Base-by-base conservation (phyloP, 768 basidiomycete genomes). In the Hericium erinaceus region DNA sequence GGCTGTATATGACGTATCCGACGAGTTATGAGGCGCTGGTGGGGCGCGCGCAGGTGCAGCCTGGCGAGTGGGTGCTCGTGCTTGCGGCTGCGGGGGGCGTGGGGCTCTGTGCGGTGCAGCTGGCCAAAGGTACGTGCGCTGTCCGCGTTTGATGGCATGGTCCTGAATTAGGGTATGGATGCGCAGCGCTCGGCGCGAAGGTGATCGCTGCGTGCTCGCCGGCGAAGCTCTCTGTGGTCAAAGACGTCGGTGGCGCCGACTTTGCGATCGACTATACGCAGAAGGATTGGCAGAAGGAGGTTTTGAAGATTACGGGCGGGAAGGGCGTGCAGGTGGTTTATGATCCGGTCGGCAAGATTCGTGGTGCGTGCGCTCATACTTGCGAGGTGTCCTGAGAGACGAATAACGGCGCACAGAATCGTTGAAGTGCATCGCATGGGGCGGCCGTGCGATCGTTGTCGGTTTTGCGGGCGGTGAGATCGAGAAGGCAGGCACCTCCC, bases 11-110 rank as follows among this genome's bases (percentile, higher is more conserved):
- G n/a, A 95, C 92, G 8, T 93, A 89, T 83, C 91, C 93, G 0
- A 98, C 95, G 6, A 88, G 85, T 60, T 98, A 97, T 64, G 94
- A 95, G 66, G 97, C 85, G 0, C 74, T 99, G 13, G 88, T 93
- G 0, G 89, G 88, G 11, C 77, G 94, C 53, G 95, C 92, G 12
- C 74, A 89, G 49, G 71, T 94, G 44, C 83, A 93, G 66, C 72
- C 82, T 55, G 93, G 91, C 85, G 95, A 98, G 73, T 93, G 87
- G 82, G 82, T 97, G 3, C 82, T 99, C 2, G 85, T 98, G 4
- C 92, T 92, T 52, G 95, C 94, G 7, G 90, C 91, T n/a, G 95
- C 95, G 1, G 95, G 95, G 3, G 95, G 94, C 12, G 94, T 98
- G 4, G 95, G 95, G 0, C 84, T 95, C 53, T 84, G 86, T 6